These are phyloP conservation scores for Lepraria neglecta DNA, from an alignment of 495 filamentous ascomycete species.

Conservation along the genomic window DNA sequence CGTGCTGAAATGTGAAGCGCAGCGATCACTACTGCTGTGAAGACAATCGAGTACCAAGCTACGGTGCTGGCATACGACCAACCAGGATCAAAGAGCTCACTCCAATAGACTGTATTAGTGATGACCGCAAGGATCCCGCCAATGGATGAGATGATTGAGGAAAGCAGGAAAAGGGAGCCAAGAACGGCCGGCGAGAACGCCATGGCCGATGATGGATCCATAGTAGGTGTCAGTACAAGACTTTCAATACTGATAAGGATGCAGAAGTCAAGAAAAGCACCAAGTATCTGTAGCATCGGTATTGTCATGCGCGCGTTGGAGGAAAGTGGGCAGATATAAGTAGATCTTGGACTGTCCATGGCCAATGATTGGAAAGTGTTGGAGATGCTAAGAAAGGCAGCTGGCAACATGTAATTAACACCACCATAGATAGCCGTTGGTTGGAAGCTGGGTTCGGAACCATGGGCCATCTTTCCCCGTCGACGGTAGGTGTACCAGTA, in stretches of 20 bases:
- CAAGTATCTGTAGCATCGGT: constrained; percentile 29
- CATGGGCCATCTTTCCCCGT: constrained; percentile 20
- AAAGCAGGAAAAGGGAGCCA: constrained; percentile 36
- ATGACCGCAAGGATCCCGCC: constrained; percentile 27
- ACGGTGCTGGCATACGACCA: constrained; percentile 34
- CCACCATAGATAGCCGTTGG: neutral
- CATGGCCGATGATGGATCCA: constrained; percentile 27
- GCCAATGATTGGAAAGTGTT: constrained; percentile 32
- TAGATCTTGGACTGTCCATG: constrained; percentile 35
- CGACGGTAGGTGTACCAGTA: constrained; percentile 37
- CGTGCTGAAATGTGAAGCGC: constrained; percentile 33
- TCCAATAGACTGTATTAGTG: constrained; percentile 30
- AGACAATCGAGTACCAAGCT: constrained; percentile 34
- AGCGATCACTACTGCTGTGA: constrained; percentile 32
- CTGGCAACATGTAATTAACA: constrained; percentile 35
- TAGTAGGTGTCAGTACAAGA: constrained; percentile 28
- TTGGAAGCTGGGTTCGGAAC: constrained; percentile 15
- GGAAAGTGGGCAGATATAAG: constrained; percentile 43
- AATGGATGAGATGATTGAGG: constrained; percentile 34
- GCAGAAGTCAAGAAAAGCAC: constrained; percentile 34
- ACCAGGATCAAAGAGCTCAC: constrained; percentile 31
- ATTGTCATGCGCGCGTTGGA: constrained; percentile 29
- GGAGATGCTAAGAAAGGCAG: constrained; percentile 33
- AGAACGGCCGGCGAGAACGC: constrained; percentile 25
- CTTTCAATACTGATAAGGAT: constrained; percentile 36